Percentiles rank a stretch among this genome's conserved stretches.
Evolutionary conservation across 495 filamentous ascomycete species (phyloP).

Genomic region (Penicillium simplicissimum): DNA sequence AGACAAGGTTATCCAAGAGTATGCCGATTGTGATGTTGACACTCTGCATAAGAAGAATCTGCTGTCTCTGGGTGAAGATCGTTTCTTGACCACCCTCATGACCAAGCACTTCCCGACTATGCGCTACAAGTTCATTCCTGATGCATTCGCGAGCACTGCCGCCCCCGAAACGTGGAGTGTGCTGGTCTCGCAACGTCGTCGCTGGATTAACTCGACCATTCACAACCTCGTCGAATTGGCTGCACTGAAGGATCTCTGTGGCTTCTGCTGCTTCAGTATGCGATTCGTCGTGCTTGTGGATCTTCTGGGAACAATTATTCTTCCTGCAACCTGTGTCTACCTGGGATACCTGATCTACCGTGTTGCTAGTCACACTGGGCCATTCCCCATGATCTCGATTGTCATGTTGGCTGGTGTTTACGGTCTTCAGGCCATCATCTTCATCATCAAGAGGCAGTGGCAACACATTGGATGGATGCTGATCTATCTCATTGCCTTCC

Average conservation of each 20-base stretch:
- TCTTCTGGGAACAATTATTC: slow-evolving; percentile 88
- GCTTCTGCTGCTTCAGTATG: slow-evolving; percentile 99
- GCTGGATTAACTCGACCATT: slow-evolving; percentile 98
- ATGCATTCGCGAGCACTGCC: slow-evolving; percentile 88
- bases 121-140: slow-evolving; percentile 94
- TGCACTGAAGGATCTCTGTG: slow-evolving; percentile 85
- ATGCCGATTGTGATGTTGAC: slow-evolving; percentile 83
- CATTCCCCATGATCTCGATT: slow-evolving; percentile 84
- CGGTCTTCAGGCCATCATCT: slow-evolving; percentile 92
- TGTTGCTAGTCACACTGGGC: slow-evolving; percentile 67
- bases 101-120: slow-evolving; percentile 94
- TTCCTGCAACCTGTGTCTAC: slow-evolving; percentile 89
- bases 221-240: slow-evolving; percentile 93
- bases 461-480: slow-evolving; percentile 99
- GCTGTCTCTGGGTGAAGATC: slow-evolving; percentile 92
- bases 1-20: slow-evolving; percentile 81
- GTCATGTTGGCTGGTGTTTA: slow-evolving; percentile 88
- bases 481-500: slow-evolving; percentile 92
- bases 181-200: slow-evolving; percentile 87
- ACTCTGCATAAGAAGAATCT: slow-evolving; percentile 99
- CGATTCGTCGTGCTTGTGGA: slow-evolving; percentile 96
- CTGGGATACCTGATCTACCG: slow-evolving; percentile 86
- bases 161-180: slow-evolving; percentile 93
- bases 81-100: slow-evolving; percentile 95
- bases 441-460: slow-evolving; percentile 95